phyloP scores from a whole-genome alignment of 768 basidiomycete genomes.

The Boletus tylopilopsis region DNA sequence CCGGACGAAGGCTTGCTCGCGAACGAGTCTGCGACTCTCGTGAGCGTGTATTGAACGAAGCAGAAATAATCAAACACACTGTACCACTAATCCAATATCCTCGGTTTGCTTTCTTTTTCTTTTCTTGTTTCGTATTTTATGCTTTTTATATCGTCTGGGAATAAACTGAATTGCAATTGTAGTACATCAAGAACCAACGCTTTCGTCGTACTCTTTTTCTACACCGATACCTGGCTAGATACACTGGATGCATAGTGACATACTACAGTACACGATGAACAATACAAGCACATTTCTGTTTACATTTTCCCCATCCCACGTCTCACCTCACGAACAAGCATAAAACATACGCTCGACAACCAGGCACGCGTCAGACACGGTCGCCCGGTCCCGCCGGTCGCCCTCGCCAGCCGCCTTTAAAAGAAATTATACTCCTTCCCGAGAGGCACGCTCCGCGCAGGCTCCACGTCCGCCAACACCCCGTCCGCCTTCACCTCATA shows the following conservation, averaged over 20 bases:
- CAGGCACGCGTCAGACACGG: no score
- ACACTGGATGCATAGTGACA: slow-evolving; percentile 6
- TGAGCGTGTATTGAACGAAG: slow-evolving; percentile 21
- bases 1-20: slow-evolving; percentile 16
- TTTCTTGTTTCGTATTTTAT: slow-evolving; percentile 18
- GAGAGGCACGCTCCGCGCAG: slow-evolving; percentile 73
- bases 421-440: slow-evolving; percentile 78
- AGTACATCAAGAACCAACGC: slow-evolving; percentile 4
- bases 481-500: slow-evolving; percentile 86
- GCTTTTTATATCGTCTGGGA: slow-evolving; percentile 16
- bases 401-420: slow-evolving; percentile 40
- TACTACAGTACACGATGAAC: slow-evolving; percentile 3
- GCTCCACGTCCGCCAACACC: slow-evolving; percentile 66
- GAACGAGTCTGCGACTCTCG: slow-evolving; percentile 15
- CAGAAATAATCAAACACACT: background rate
- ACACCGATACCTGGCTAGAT: slow-evolving; percentile 1
- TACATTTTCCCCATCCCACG: background rate
- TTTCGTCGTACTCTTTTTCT: background rate
- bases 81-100: no score
- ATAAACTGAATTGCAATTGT: slow-evolving; percentile 12
- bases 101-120: background rate
- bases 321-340: no score
- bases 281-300: background rate
- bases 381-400: no score
- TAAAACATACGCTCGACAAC: no score